A percentile compares a stretch with the other conserved stretches of the same genome.
These are phyloP conservation scores for Hibiscus tridactylites DNA, from an alignment of 345 rosid genomes.

Conservation along the genomic window DNA sequence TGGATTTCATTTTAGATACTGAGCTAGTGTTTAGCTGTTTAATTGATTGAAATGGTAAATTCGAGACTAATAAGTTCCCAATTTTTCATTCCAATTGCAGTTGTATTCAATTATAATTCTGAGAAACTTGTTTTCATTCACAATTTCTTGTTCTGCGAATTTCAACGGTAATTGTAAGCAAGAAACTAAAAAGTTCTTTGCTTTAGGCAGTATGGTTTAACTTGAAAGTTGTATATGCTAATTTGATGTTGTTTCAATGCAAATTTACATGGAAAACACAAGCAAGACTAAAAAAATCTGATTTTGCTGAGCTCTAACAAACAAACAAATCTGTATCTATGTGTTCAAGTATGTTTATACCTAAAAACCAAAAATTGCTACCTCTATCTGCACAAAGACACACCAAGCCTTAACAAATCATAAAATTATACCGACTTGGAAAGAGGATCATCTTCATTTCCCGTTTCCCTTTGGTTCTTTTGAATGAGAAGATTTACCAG, in stretches of 20 bases:
- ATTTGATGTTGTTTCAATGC: background rate
- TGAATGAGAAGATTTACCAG: slow-evolving; percentile 42
- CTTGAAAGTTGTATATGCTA: background rate
- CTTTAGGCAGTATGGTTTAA: background rate
- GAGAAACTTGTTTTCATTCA: background rate
- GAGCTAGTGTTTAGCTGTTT: background rate
- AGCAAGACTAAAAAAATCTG: background rate
- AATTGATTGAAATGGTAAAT: background rate
- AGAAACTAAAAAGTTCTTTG: background rate
- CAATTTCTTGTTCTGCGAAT: background rate
- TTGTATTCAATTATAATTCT: no score
- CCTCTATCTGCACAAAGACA: slow-evolving; percentile 4
- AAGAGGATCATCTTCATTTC: background rate
- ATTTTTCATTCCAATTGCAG: background rate
- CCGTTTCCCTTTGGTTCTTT: slow-evolving; percentile 22
- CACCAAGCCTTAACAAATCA: slow-evolving; percentile 6
- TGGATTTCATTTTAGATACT: background rate
- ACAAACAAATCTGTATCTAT: background rate
- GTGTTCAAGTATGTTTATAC: no score
- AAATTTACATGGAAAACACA: background rate
- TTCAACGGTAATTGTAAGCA: background rate
- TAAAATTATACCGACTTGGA: background rate
- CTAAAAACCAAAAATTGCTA: background rate
- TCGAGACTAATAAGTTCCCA: background rate
- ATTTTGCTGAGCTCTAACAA: background rate